Conservation (phyloP, 768 basidiomycete species). For the Daedalea quercina region DNA sequence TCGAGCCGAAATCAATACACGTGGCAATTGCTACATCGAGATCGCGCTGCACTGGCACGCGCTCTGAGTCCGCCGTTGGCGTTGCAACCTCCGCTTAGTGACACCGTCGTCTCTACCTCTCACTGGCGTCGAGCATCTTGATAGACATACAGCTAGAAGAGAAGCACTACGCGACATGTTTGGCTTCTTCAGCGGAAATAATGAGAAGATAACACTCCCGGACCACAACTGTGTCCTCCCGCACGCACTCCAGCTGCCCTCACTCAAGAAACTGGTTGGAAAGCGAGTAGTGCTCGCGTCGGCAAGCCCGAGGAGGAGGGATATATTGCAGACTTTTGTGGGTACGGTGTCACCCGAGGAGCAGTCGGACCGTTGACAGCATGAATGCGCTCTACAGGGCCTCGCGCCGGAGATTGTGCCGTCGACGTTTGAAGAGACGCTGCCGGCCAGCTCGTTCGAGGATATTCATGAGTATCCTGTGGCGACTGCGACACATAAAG, state of each 20-base stretch:
- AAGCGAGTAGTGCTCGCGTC: constrained; percentile 86
- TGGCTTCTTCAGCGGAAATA: constrained; percentile 17
- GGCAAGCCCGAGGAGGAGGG: constrained; percentile 76
- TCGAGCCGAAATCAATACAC: no score
- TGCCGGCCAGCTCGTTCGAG: constrained; percentile 60
- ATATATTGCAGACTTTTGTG: constrained; percentile 76
- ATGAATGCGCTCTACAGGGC: constrained; percentile 32
- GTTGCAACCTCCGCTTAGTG: no score
- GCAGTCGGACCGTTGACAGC: background rate
- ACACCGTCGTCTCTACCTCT: no score
- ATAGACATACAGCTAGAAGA: background rate
- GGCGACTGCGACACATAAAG: constrained; percentile 73
- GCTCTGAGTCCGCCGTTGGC: no score
- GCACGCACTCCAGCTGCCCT: constrained; percentile 56
- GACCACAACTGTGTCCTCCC: constrained; percentile 49
- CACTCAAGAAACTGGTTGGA: constrained; percentile 57
- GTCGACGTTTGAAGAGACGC: constrained; percentile 76
- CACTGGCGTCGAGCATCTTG: no score
- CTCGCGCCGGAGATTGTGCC: constrained; percentile 65
- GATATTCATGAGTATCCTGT: constrained; percentile 71
- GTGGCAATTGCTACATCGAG: no score
- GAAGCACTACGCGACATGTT: constrained; percentile 8
- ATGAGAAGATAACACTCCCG: constrained; percentile 17
- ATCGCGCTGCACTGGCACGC: no score
- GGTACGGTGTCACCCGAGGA: constrained; percentile 21